A percentile compares a stretch with the other conserved stretches of the same genome.
Evolutionary conservation across 1,139 yeast species (phyloP).

Genomic region (Debaryomyces subglobosus): DNA sequence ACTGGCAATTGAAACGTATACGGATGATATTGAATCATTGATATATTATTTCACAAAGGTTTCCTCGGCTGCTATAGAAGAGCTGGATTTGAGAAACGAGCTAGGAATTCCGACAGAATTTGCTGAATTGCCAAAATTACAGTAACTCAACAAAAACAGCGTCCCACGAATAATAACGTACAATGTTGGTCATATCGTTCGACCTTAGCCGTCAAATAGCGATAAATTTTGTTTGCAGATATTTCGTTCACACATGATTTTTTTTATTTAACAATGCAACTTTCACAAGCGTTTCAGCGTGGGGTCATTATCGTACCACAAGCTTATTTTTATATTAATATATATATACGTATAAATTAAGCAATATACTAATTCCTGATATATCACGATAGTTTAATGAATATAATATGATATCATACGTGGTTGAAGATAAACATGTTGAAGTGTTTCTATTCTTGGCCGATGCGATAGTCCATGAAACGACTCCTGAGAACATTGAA

Average conservation of each 20-base stretch:
- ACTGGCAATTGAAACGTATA: slow-evolving; percentile 16
- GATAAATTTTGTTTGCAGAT: not conserved
- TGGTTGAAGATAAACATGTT: slow-evolving; percentile 29
- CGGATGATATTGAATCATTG: slow-evolving; percentile 18
- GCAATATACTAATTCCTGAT: not conserved
- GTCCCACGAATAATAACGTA: not conserved
- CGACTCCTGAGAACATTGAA: slow-evolving; percentile 31
- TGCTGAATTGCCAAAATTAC: slow-evolving; percentile 13
- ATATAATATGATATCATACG: not conserved
- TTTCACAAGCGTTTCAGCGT: not conserved
- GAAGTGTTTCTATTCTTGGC: slow-evolving; percentile 31
- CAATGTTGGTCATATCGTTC: not conserved
- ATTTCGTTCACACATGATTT: not conserved
- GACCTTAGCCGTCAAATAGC: not conserved
- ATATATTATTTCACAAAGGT: slow-evolving; percentile 16
- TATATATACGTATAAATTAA: not conserved
- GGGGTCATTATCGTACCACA: not conserved
- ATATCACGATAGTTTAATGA: not conserved
- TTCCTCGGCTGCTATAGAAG: slow-evolving; percentile 10
- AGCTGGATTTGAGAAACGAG: slow-evolving; percentile 14
- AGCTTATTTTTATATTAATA: not conserved
- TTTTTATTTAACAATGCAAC: not conserved
- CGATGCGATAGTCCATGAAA: slow-evolving; percentile 42
- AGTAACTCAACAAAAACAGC: not conserved
- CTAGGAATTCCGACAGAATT: slow-evolving; percentile 19